Evolutionary conservation across 1,284 basidiomycete genomes (phyloP).

Genomic region (Ustilago bromivora): DNA sequence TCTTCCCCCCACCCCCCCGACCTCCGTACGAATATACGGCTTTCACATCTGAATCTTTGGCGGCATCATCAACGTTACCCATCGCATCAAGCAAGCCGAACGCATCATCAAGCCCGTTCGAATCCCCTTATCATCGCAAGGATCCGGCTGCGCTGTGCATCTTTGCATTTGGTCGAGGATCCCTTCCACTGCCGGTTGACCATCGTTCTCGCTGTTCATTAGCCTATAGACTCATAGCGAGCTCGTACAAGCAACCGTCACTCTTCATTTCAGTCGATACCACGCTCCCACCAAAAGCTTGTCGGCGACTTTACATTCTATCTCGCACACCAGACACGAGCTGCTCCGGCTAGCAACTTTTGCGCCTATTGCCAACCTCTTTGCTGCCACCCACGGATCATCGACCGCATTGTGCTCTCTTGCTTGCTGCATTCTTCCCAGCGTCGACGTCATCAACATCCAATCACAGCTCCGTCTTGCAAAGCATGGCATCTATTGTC

Average conservation of each 20-base stretch:
- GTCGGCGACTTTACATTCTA: not conserved
- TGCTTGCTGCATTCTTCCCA: not conserved
- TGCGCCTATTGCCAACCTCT: not conserved
- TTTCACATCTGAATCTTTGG: not conserved
- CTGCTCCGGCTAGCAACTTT: conserved; percentile 35
- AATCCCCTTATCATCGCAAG: not conserved
- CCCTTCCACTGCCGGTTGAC: not conserved
- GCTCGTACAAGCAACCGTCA: not conserved
- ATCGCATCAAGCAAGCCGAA: not conserved
- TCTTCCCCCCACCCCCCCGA: not conserved
- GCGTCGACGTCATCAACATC: not conserved
- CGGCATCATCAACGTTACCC: not conserved
- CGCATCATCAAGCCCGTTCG: not conserved
- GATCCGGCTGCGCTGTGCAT: conserved; percentile 1
- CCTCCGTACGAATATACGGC: not conserved
- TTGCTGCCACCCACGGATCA: not conserved
- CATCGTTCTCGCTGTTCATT: not conserved
- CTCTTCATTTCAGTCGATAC: conserved; percentile 5
- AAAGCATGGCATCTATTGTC: not conserved
- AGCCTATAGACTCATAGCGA: not conserved
- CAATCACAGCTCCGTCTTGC: not conserved
- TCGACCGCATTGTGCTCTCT: not conserved
- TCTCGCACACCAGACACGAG: conserved; percentile 5
- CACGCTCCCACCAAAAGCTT: not conserved
- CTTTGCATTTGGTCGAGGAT: not conserved